These are phyloP conservation scores for Aspergillus sp. DNA, from an alignment of 2,329 filamentous ascomycete genomes.

Conservation along the genomic window DNA sequence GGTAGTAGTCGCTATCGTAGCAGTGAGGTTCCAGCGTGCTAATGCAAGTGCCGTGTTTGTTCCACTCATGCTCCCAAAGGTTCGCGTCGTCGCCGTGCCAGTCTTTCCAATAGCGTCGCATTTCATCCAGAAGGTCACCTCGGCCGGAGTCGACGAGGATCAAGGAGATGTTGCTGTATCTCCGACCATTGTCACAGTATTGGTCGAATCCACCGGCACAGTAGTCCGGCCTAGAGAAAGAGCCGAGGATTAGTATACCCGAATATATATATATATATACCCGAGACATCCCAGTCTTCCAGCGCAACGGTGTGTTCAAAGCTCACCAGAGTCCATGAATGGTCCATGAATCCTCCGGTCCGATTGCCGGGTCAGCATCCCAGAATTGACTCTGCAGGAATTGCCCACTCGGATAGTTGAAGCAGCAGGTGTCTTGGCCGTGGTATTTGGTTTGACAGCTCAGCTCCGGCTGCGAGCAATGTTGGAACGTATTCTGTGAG, in stretches of 20 bases:
- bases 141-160: conserved; percentile 59
- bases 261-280: background rate
- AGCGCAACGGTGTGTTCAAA: background rate
- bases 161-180: conserved; percentile 64
- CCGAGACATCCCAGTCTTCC: too few relatives aligned
- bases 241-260: conserved; percentile 3
- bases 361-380: conserved; percentile 65
- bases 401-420: conserved; percentile 70
- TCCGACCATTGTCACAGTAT: conserved; percentile 62
- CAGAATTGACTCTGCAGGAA: conserved; percentile 76
- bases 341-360: conserved; percentile 70
- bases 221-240: conserved; percentile 56
- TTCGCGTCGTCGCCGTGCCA: conserved; percentile 61
- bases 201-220: conserved; percentile 70
- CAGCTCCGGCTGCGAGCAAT: conserved; percentile 43
- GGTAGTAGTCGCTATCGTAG: conserved; percentile 58
- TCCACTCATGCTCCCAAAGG: conserved; percentile 75
- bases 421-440: conserved; percentile 69
- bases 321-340: conserved; percentile 67
- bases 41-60: conserved; percentile 74
- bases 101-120: conserved; percentile 72
- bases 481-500: conserved; percentile 15
- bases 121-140: conserved; percentile 61
- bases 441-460: conserved; percentile 65
- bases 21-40: conserved; percentile 66